A percentile compares a stretch with the other conserved stretches of the same genome.
These are phyloP conservation scores for Incumbomyces lentus DNA, from an alignment of 2,329 filamentous ascomycete species.

Conservation along the genomic window DNA sequence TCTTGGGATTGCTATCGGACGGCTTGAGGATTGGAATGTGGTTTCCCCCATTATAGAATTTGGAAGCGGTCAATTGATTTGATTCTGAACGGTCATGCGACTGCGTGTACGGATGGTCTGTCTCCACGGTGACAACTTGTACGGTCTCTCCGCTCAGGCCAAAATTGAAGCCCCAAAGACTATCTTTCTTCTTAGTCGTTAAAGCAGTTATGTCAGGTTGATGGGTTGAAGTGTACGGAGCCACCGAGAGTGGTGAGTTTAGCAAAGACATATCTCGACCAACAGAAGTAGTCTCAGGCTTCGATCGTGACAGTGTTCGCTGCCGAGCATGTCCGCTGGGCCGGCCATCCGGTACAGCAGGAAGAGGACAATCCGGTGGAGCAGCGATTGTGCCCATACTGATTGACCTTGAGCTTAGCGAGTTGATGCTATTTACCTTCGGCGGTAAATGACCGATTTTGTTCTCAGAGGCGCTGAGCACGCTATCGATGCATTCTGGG, in stretches of 20 bases:
- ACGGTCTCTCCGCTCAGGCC: background rate
- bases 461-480: slow-evolving; percentile 25
- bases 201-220: too few relatives aligned
- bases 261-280: background rate
- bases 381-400: slow-evolving; percentile 24
- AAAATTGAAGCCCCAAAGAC: background rate
- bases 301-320: background rate
- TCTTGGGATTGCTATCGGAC: slow-evolving; percentile 11
- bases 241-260: background rate
- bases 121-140: background rate
- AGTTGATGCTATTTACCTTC: background rate
- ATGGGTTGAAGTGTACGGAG: background rate
- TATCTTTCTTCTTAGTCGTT: slow-evolving; percentile 3
- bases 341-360: slow-evolving; percentile 23
- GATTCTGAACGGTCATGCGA: background rate
- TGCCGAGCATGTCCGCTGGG: background rate
- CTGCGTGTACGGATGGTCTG: background rate
- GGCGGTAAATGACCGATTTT: slow-evolving; percentile 18
- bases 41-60: too few relatives aligned
- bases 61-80: too few relatives aligned
- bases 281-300: background rate
- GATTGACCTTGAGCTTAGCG: slow-evolving; percentile 9
- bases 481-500: background rate
- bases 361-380: slow-evolving; percentile 28
- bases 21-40: background rate